These are phyloP conservation scores for Chondrostereum purpureum DNA, from an alignment of 1,284 basidiomycete genomes.

Conservation along the genomic window DNA sequence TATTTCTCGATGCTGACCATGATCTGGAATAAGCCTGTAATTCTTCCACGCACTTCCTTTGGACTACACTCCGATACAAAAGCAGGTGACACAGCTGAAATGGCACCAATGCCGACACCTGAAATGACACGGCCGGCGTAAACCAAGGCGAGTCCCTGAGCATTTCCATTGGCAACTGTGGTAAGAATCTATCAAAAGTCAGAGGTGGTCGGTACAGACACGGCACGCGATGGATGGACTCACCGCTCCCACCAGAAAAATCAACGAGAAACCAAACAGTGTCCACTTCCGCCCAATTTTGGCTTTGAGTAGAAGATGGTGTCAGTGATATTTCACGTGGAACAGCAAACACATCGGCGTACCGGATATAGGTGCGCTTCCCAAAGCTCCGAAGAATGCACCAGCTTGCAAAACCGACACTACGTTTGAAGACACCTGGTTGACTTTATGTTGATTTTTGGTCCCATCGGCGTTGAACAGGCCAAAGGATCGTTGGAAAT, in stretches of 20 bases:
- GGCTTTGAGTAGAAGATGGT: conserved; percentile 34
- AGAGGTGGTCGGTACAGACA: neutral
- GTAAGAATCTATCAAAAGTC: conserved; percentile 28
- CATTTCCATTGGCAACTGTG: conserved; percentile 49
- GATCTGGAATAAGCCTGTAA: conserved; percentile 77
- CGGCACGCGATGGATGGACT: conserved; percentile 20
- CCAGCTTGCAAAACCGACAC: conserved; percentile 66
- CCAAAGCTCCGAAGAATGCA: conserved; percentile 62
- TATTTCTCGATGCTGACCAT: conserved; percentile 51
- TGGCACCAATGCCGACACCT: conserved; percentile 64
- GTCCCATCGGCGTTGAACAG: conserved; percentile 30
- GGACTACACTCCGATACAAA: conserved; percentile 78
- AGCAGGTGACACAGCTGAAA: conserved; percentile 62
- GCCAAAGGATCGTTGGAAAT: conserved; percentile 51
- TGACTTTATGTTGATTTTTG: conserved; percentile 23
- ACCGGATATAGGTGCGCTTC: conserved; percentile 48
- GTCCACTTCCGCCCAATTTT: conserved; percentile 50
- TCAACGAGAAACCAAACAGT: conserved; percentile 47
- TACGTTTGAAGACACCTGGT: conserved; percentile 47
- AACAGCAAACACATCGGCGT: neutral
- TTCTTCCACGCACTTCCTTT: conserved; percentile 66
- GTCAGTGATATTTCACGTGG: too few species aligned
- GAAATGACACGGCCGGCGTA: conserved; percentile 70
- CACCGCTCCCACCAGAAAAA: conserved; percentile 67
- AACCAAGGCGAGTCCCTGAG: conserved; percentile 53